phyloP scores from a whole-genome alignment of 2,329 filamentous ascomycete genomes.

The Pseudogymnoascus sp. region DNA sequence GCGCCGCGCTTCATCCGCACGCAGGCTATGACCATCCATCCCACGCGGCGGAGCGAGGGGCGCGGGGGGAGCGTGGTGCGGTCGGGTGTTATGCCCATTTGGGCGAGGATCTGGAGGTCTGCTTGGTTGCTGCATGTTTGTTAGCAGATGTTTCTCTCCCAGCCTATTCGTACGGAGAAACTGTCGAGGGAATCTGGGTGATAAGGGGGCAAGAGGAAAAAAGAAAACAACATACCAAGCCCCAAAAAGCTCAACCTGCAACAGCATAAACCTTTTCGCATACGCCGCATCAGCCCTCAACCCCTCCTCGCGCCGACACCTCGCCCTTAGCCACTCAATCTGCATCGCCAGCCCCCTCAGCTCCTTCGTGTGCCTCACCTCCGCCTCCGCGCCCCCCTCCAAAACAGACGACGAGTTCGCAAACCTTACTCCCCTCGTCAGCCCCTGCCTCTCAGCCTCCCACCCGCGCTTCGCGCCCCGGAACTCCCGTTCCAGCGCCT shows the following conservation, averaged over 20 bases:
- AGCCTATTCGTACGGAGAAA: too few relatives aligned
- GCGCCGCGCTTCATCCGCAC: constrained; percentile 42
- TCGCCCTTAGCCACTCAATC: constrained; percentile 81
- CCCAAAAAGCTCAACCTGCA: constrained; percentile 74
- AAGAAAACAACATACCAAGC: constrained; percentile 64
- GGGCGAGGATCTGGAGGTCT: constrained; percentile 74
- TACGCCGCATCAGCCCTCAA: constrained; percentile 75
- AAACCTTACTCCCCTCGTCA: constrained; percentile 30
- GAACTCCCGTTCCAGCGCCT: constrained; percentile 30
- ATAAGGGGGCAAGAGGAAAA: constrained; percentile 9
- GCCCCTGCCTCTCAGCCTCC: constrained; percentile 37
- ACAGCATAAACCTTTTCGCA: constrained; percentile 74
- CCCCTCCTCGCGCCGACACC: constrained; percentile 68
- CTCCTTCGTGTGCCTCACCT: constrained; percentile 64
- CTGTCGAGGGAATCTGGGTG: not conserved
- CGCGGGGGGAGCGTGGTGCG: constrained; percentile 35
- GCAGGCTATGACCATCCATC: constrained; percentile 39
- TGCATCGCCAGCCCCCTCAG: constrained; percentile 78
- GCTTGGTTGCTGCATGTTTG: constrained; percentile 67
- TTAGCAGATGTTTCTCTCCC: constrained; percentile 13
- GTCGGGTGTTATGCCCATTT: constrained; percentile 61
- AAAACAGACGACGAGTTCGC: constrained; percentile 31
- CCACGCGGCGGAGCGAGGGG: constrained; percentile 40
- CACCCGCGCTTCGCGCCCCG: constrained; percentile 35
- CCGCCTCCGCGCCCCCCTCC: constrained; percentile 33